Evolutionary conservation across 116 monocot species (phyloP).

Genomic region (Iris pallida): DNA sequence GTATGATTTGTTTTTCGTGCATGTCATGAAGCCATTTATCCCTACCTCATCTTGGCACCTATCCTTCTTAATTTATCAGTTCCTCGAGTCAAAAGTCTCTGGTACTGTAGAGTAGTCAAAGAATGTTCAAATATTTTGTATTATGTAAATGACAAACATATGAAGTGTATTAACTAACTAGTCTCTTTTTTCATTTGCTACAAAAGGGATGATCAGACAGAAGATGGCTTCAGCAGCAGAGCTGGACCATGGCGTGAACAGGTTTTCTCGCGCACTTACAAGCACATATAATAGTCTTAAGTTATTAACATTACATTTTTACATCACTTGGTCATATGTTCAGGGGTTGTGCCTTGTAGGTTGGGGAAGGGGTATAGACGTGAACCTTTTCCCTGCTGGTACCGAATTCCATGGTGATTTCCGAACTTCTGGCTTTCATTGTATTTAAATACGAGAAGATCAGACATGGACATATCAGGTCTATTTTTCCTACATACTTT

Average conservation of each 20-base stretch:
- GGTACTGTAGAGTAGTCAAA: too few species aligned
- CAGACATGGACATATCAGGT: conserved; percentile 84
- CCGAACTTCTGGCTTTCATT: conserved; percentile 79
- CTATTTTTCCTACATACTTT: neutral
- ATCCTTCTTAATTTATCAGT: too few species aligned
- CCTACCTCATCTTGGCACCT: too few species aligned
- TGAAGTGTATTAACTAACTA: too few species aligned
- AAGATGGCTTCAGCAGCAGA: conserved; percentile 37
- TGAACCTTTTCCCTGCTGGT: conserved; percentile 53
- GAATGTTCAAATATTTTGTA: too few species aligned
- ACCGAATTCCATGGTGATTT: conserved; percentile 65
- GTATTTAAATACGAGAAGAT: conserved; percentile 82
- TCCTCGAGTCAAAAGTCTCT: too few species aligned
- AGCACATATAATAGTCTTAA: neutral
- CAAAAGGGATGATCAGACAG: conserved; percentile 48
- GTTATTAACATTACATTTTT: neutral
- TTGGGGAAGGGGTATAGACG: conserved; percentile 88
- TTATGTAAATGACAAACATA: too few species aligned
- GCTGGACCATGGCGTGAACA: conserved; percentile 60
- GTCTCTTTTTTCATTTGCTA: neutral
- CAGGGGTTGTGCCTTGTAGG: conserved; percentile 97
- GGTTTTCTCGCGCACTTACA: conserved; percentile 24
- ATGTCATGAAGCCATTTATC: too few species aligned
- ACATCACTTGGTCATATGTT: conserved; percentile 2
- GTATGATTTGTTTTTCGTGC: too few species aligned